phyloP scores from a whole-genome alignment of 2,329 filamentous ascomycete genomes.

The Pseudogymnoascus sp. region DNA sequence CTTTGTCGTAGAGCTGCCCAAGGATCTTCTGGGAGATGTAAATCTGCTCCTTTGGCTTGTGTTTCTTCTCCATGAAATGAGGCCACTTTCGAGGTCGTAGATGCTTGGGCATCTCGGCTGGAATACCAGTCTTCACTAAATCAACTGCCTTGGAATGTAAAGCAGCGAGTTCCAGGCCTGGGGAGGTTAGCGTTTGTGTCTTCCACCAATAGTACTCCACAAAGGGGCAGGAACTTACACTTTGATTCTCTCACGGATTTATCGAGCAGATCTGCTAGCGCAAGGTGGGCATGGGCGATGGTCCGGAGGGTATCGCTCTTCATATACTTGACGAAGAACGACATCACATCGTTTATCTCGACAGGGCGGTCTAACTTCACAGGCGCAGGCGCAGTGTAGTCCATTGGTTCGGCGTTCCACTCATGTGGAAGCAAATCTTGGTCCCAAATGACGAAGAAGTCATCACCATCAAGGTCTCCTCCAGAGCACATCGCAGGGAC shows the following conservation, averaged over 20 bases:
- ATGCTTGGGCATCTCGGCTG: slow-evolving; percentile 55
- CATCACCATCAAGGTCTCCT: slow-evolving; percentile 90
- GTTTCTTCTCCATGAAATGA: slow-evolving; percentile 76
- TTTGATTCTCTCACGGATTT: slow-evolving; percentile 56
- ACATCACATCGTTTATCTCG: slow-evolving; percentile 61
- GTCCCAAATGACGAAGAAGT: slow-evolving; percentile 94
- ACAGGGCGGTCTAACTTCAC: slow-evolving; percentile 53
- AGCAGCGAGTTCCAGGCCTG: slow-evolving; percentile 60
- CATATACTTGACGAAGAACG: slow-evolving; percentile 89
- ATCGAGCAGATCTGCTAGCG: slow-evolving; percentile 56
- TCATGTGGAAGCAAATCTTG: slow-evolving; percentile 56
- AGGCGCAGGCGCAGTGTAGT: slow-evolving; percentile 55
- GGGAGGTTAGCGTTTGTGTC: slow-evolving; percentile 10
- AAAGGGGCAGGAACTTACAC: slow-evolving; percentile 44
- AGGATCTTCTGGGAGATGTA: slow-evolving; percentile 67
- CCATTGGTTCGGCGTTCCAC: slow-evolving; percentile 72
- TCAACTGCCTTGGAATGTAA: slow-evolving; percentile 91
- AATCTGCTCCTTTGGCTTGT: slow-evolving; percentile 34
- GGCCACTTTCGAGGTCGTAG: slow-evolving; percentile 62
- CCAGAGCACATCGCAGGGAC: slow-evolving; percentile 92
- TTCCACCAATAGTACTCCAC: not conserved
- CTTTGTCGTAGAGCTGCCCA: slow-evolving; percentile 73
- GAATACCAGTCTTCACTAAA: slow-evolving; percentile 81
- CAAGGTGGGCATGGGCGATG: slow-evolving; percentile 79
- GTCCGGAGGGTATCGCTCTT: slow-evolving; percentile 74